Evolutionary conservation across 129 eudicot species (phyloP).

Genomic region (Arctium lappa): DNA sequence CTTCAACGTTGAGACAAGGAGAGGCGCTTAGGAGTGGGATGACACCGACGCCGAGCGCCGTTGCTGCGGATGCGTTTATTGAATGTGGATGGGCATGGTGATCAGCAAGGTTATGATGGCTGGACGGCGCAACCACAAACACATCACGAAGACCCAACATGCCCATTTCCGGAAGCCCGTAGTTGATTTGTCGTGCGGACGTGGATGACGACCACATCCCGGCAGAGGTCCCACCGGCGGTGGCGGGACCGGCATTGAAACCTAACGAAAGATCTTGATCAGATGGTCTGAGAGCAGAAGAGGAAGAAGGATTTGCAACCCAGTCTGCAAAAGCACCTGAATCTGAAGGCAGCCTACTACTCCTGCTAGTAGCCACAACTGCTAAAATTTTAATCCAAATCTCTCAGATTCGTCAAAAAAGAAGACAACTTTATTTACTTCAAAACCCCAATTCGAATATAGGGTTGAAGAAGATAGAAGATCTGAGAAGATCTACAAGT

Average conservation of each 20-base stretch:
- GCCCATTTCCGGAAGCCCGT: slow-evolving; percentile 60
- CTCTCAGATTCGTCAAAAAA: neutral
- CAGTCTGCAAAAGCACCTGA: slow-evolving; percentile 83
- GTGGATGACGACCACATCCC: slow-evolving; percentile 41
- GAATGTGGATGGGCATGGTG: slow-evolving; percentile 22
- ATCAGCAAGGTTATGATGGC: slow-evolving; percentile 12
- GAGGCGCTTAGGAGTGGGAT: slow-evolving; percentile 63
- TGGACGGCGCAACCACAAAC: slow-evolving; percentile 36
- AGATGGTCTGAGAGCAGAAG: slow-evolving; percentile 31
- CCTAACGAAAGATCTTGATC: slow-evolving; percentile 74
- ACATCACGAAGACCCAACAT: slow-evolving; percentile 43
- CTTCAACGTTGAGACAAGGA: slow-evolving; percentile 35
- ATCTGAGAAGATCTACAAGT: slow-evolving; percentile 34
- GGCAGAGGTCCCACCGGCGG: slow-evolving; percentile 22
- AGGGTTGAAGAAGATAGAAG: slow-evolving; percentile 34
- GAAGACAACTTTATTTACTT: neutral
- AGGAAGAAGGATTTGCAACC: slow-evolving; percentile 61
- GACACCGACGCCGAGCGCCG: slow-evolving; percentile 43
- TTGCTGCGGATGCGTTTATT: slow-evolving; percentile 34
- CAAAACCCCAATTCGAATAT: slow-evolving; percentile 26
- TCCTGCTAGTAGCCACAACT: slow-evolving; percentile 87
- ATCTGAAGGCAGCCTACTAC: slow-evolving; percentile 61
- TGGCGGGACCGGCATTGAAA: slow-evolving; percentile 61
- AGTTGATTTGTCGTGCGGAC: slow-evolving; percentile 46
- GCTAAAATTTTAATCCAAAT: slow-evolving; percentile 9